These are phyloP conservation scores for Rubroshorea leprosula DNA, from an alignment of 345 rosid genomes.

Conservation along the genomic window DNA sequence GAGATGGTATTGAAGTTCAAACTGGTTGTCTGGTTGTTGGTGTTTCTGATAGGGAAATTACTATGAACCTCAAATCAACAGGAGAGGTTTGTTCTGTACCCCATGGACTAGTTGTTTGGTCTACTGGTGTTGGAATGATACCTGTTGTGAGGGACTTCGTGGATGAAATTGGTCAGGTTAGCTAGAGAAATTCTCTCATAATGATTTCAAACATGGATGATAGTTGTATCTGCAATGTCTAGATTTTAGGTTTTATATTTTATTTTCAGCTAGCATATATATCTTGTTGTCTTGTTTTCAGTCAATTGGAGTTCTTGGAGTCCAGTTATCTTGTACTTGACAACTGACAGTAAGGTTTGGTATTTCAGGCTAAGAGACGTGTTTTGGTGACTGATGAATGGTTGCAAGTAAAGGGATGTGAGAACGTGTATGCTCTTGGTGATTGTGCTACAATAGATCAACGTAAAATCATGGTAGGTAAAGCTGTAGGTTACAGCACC, in stretches of 20 bases:
- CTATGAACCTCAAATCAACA: conserved; percentile 57
- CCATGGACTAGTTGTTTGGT: conserved; percentile 91
- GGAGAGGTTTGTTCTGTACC: conserved; percentile 58
- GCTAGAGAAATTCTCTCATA: neutral
- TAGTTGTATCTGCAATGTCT: conserved; percentile 2
- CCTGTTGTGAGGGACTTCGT: conserved; percentile 74
- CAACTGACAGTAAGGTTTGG: conserved; percentile 8
- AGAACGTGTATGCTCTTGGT: conserved; percentile 79
- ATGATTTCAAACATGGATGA: neutral
- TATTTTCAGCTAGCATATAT: neutral
- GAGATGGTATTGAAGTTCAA: conserved; percentile 86
- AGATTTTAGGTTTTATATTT: neutral
- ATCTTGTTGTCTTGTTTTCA: conserved; percentile 5
- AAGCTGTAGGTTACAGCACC: neutral
- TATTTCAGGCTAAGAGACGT: conserved; percentile 57
- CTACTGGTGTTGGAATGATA: conserved; percentile 80
- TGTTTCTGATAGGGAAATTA: conserved; percentile 66
- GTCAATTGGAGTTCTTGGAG: neutral
- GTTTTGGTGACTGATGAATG: conserved; percentile 79
- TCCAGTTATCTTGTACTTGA: neutral
- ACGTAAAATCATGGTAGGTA: conserved; percentile 72
- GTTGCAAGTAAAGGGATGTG: conserved; percentile 79
- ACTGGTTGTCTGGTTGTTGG: conserved; percentile 77
- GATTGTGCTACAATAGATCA: conserved; percentile 93
- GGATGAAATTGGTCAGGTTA: conserved; percentile 90